Base-by-base conservation (phyloP, 345 rosid species). In the Syzygium jambos region DNA sequence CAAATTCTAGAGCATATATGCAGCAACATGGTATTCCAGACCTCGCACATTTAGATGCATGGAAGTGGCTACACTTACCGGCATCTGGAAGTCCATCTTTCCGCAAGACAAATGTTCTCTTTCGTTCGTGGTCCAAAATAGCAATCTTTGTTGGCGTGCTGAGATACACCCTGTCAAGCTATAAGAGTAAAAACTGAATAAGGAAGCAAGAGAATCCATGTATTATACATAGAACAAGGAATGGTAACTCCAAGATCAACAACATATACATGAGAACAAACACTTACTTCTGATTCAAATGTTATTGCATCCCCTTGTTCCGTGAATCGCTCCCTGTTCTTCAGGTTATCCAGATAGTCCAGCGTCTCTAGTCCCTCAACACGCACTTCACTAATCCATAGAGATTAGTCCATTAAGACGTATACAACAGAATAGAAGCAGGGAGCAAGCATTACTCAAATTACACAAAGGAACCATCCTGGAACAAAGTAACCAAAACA, bases 1-100 rank as follows among this genome's bases (percentile, higher is more conserved):
- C 6, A 34, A 68, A 68, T 68, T 34, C 80, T 17, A 25, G 43
- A 68, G 23, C 46, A 34, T 68, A 38, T 34, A 68, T 68, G 23
- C 12, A 68, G 80, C 80, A 9, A 68, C 13, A 9, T 68, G 23
- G 80, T 34, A 68, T 19, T 34, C 38, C 43, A 21, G 38, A 73
- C 49, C 27, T 73, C 11, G 14, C 80, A 73, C 22, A 38, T 19
- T 38, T 73, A 73, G 49, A 73, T 19, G 41, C 59, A 55, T 22
- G 59, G 59, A 55, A 73, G 27, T 73, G 82, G 49, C 25, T 73
- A 73, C 49, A 73, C 91, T 91, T 85, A 94, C 95, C 95, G n/a
- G 94, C 95, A 93, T 94, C 95, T 23, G 95, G 94, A 56, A 94
- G 93, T 53, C 95, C 95, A 89, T 94, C 95, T 88, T 94, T 94